Percentiles rank a stretch among this genome's conserved stretches.
Evolutionary conservation across 768 basidiomycete species (phyloP).

Genomic region (Lentinula guzmanii): DNA sequence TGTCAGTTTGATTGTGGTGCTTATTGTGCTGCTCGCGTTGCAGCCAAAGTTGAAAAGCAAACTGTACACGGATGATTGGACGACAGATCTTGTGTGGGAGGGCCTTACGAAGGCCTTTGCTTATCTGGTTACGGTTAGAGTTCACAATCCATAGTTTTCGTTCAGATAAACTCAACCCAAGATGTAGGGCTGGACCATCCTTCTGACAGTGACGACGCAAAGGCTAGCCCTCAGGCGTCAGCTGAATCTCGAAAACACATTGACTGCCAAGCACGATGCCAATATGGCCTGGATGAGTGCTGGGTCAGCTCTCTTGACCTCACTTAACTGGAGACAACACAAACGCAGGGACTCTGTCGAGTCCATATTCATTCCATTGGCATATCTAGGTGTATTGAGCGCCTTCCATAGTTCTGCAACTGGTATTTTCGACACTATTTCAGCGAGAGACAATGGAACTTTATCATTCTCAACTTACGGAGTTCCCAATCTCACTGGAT

Average conservation of each 20-base stretch:
- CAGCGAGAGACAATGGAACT: neutral
- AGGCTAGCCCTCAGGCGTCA: slow-evolving; percentile 4
- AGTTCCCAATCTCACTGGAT: neutral
- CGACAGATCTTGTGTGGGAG: neutral
- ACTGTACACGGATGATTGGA: neutral
- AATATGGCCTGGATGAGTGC: neutral
- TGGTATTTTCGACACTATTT: neutral
- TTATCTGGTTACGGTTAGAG: neutral
- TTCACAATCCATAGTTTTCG: too few species aligned
- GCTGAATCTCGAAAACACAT: neutral
- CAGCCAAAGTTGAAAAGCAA: too few species aligned
- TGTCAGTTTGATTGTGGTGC: neutral
- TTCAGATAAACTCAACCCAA: neutral
- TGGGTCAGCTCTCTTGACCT: neutral
- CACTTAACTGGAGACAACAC: neutral
- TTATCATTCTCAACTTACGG: neutral
- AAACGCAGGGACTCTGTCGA: neutral
- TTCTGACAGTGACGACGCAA: neutral
- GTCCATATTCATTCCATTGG: neutral
- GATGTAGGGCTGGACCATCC: neutral
- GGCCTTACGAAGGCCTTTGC: neutral
- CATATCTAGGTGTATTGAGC: neutral
- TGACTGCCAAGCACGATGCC: slow-evolving; percentile 5
- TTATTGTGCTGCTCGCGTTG: neutral
- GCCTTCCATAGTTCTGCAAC: neutral